phyloP scores from a whole-genome alignment of 2,329 filamentous ascomycete species.

The Fusarium poae region DNA sequence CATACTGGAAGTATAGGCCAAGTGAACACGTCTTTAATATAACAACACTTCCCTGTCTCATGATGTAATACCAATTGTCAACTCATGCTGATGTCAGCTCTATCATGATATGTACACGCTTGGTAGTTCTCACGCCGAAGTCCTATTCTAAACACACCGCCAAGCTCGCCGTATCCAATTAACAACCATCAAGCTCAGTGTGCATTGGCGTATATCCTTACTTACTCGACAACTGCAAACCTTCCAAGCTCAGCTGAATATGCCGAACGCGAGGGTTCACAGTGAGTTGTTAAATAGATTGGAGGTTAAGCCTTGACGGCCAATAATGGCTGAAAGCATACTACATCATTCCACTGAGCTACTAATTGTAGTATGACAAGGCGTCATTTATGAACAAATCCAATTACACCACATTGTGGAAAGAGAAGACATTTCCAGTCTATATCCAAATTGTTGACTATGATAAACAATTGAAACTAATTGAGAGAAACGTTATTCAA shows the following conservation, averaged over 20 bases:
- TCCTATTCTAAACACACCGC: not conserved
- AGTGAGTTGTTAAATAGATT: not conserved
- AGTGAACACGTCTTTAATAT: slow-evolving; percentile 7
- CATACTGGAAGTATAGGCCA: slow-evolving; percentile 1
- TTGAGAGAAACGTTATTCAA: not conserved
- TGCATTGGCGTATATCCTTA: too few species aligned
- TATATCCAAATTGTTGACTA: not conserved
- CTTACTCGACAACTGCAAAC: not conserved
- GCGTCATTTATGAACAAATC: not conserved
- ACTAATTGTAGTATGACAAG: not conserved
- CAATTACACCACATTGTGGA: too few species aligned
- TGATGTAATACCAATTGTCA: slow-evolving; percentile 35
- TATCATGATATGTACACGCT: slow-evolving; percentile 22
- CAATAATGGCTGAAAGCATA: not conserved
- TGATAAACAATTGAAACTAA: not conserved
- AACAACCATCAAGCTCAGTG: not conserved
- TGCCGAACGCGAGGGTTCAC: not conserved
- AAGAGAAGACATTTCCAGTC: not conserved
- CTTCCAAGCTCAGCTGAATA: not conserved
- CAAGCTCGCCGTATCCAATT: not conserved
- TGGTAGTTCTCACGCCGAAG: not conserved
- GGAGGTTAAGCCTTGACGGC: not conserved
- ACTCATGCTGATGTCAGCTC: slow-evolving; percentile 35
- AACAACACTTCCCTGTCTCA: slow-evolving; percentile 26
- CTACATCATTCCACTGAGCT: not conserved